Evolutionary conservation across 176 grass and related monocot genomes (phyloP).

Genomic region (Oryza glumipatula): DNA sequence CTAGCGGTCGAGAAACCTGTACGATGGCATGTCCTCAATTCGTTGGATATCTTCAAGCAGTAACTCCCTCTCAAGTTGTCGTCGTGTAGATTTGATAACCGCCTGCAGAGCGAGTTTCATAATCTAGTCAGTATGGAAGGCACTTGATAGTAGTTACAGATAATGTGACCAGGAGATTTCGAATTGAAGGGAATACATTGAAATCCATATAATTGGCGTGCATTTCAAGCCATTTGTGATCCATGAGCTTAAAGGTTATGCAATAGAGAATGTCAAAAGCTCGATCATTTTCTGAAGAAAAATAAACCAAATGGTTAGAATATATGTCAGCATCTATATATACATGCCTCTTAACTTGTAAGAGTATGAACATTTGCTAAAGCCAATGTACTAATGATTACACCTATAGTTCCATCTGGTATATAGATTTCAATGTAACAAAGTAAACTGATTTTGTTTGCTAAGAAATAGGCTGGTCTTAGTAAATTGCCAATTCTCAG

Average conservation of each 20-base stretch:
- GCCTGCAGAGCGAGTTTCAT: constrained; percentile 42
- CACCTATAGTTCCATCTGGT: neutral
- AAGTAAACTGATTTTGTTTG: neutral
- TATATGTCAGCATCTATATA: neutral
- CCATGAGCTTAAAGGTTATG: constrained; percentile 91
- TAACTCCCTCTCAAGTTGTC: constrained; percentile 81
- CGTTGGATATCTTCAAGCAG: constrained; percentile 79
- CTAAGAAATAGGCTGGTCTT: neutral
- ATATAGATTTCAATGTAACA: constrained; percentile 10
- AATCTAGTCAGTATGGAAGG: constrained; percentile 34
- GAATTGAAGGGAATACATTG: constrained; percentile 60
- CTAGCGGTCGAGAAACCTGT: constrained; percentile 70
- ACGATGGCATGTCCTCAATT: constrained; percentile 87
- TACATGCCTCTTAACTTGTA: neutral
- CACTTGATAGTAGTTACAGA: neutral
- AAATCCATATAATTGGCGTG: constrained; percentile 94
- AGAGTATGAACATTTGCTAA: neutral
- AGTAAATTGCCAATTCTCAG: neutral
- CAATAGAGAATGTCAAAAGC: constrained; percentile 95
- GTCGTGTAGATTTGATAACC: constrained; percentile 79
- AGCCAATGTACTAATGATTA: neutral
- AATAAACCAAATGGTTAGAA: constrained; percentile 11
- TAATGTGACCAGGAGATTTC: neutral
- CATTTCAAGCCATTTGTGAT: constrained; percentile 96
- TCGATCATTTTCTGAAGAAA: constrained; percentile 81